Evolutionary conservation across 352 stramenopile species (phyloP), one percentile per base, ranked within the genome.

Genomic region (Globisporangium takayamanum): DNA sequence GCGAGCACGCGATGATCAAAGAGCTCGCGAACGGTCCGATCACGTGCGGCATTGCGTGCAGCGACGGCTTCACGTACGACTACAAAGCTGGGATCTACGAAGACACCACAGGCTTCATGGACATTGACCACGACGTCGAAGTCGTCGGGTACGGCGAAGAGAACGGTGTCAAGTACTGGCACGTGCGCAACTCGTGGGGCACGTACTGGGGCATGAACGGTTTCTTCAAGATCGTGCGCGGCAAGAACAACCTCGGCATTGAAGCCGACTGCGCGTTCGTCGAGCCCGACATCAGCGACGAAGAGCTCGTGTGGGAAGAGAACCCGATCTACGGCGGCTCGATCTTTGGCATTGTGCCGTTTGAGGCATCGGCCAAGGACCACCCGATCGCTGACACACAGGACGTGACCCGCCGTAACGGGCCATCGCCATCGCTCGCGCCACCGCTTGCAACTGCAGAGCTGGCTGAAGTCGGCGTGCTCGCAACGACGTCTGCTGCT

Each of bases 171-270:
- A 95, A 97, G 74, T 99, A 98, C 76, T 99, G 96, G 96, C 94
- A 98, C 73, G 78, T 98, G 37, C 92, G 96, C 58, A 98, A 99
- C 87, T 89, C 89, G 64, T 84, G 97, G 93, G 96, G 96, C 42
- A 92, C 74, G 14, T 92, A 90, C 64, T 98, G 94, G 95, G 96
- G 96, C 33, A 96, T 98, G 84, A 96, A 98, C 58, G 97, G 96
- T 39, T 99, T 96, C 66, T 97, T 98, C 73, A 90, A 96, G 64
- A 92, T 99, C 62, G 75, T 95, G 33, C 81, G 87, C 15, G 94
- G 94, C 30, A 88, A 80, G 25, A 97, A 98, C 88, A 95, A 97
- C 62, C 69, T 97, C 8, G 87, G 80, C 5, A 96, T 98, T 33
- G 92, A 98, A 53, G 78, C 72, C 45, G 76, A 97, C 66, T 98